phyloP scores from a whole-genome alignment of 257 asterid genomes.

The Nicotiana tabacum region DNA sequence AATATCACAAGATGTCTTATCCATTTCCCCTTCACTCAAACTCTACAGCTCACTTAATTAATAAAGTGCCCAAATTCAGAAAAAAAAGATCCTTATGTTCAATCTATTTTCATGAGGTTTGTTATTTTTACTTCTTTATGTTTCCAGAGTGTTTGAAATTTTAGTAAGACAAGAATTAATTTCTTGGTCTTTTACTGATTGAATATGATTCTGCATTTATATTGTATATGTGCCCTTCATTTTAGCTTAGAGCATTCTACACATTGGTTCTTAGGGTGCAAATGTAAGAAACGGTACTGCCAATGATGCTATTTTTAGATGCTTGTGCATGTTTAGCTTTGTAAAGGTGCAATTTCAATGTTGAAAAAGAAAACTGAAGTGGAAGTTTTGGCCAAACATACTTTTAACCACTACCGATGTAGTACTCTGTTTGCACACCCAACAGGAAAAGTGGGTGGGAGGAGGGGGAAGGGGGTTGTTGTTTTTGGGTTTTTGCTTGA shows the following conservation, averaged over 20 bases:
- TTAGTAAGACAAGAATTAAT: background rate
- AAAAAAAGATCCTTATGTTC: background rate
- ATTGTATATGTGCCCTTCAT: background rate
- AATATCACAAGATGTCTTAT: constrained; percentile 41
- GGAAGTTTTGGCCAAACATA: background rate
- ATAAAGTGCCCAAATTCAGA: background rate
- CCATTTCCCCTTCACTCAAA: constrained; percentile 17
- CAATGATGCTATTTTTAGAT: background rate
- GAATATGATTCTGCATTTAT: background rate
- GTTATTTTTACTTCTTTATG: background rate
- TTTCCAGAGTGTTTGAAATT: background rate
- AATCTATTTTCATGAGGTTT: constrained; percentile 6
- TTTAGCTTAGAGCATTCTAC: background rate
- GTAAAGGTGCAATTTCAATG: background rate
- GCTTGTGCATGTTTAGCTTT: background rate
- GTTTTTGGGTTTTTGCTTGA: background rate
- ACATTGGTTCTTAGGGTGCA: background rate
- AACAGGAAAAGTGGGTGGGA: background rate
- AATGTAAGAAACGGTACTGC: background rate
- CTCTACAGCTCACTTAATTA: background rate
- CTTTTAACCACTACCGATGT: too few species aligned
- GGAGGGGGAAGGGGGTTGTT: background rate
- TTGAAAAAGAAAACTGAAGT: background rate
- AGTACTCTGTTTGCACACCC: too few species aligned
- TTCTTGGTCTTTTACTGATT: background rate